Evolutionary conservation across 805 yeast species (phyloP).

Genomic region (Schwanniomyces yamadae): DNA sequence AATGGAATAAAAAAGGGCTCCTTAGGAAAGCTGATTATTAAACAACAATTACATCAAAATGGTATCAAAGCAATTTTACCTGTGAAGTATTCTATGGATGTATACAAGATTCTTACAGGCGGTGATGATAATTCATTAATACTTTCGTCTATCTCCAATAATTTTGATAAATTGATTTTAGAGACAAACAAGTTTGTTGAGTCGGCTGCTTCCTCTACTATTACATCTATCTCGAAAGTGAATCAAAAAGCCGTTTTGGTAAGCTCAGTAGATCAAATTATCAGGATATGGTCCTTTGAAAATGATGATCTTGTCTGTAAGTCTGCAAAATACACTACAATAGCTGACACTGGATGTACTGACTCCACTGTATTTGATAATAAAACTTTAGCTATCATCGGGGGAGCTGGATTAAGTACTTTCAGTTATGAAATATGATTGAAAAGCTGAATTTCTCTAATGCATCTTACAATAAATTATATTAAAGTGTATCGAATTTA

Average conservation of each 20-base stretch:
- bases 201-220: constrained; percentile 82
- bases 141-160: constrained; percentile 18
- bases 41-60: constrained; percentile 73
- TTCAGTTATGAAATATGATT: too few species aligned
- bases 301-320: constrained; percentile 20
- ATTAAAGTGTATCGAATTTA: constrained; percentile 1
- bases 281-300: constrained; percentile 60
- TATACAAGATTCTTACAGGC: constrained; percentile 59
- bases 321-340: constrained; percentile 63
- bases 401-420: constrained; percentile 79
- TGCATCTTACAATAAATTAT: neutral
- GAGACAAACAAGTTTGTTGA: constrained; percentile 33
- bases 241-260: constrained; percentile 43
- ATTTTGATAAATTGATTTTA: constrained; percentile 17
- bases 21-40: constrained; percentile 30
- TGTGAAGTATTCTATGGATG: constrained; percentile 6
- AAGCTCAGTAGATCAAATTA: constrained; percentile 81
- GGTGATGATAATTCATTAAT: constrained; percentile 87
- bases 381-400: constrained; percentile 47
- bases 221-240: constrained; percentile 58
- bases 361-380: constrained; percentile 36
- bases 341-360: constrained; percentile 87
- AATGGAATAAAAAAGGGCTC: neutral
- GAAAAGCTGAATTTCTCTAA: neutral
- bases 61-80: constrained; percentile 68